Base-by-base conservation (phyloP, 805 yeast genomes). In the Saccharomyces paradoxus region DNA sequence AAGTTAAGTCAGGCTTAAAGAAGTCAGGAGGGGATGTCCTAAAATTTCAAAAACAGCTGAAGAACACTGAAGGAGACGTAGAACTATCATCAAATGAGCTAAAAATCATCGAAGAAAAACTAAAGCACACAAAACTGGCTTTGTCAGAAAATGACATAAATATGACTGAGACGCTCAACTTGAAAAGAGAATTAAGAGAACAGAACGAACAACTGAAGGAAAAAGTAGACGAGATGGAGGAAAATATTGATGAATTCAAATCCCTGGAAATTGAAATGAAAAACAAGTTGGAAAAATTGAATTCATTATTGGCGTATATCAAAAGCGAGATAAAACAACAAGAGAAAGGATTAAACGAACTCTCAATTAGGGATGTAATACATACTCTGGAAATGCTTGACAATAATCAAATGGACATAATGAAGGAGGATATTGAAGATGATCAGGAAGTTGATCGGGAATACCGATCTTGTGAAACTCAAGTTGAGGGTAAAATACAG, bases 201-300 rank as follows among this genome's bases (percentile, higher is more conserved):
- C 73, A 74, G 55, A 69, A 68, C 55, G 70, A 71, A 7, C 71
- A 75, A 51, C 12, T 71, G 58, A 79, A 71, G 62, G 78, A 69
- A 57, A 73, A 65, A 56, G 69, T 72, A 26, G 74, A 71, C 41
- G 73, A 64, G 8, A 71, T 74, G 56, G 74, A 73, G 57, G 70
- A 70, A 5, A 72, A 77, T 52, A 76, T 83, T 52, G 82, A 83
- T 57, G 78, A 78, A 32, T 76, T 84, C 60, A 78, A 81, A 62
- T 81, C 88, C 7, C 74, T 75, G 17, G 90, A 87, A 65, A 77
- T 87, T 50, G 92, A 87, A 63, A 69, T 86, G 28, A 79, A 77
- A 29, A 84, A 82, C 61, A 81, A 80, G 61, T 68, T 84, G 51
- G 91, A 86, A 54, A 83, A 81, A 59, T 76, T 78, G 55, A 77